Evolutionary conservation across 176 grass and related monocot genomes (phyloP).

Genomic region (Raddia guianensis): DNA sequence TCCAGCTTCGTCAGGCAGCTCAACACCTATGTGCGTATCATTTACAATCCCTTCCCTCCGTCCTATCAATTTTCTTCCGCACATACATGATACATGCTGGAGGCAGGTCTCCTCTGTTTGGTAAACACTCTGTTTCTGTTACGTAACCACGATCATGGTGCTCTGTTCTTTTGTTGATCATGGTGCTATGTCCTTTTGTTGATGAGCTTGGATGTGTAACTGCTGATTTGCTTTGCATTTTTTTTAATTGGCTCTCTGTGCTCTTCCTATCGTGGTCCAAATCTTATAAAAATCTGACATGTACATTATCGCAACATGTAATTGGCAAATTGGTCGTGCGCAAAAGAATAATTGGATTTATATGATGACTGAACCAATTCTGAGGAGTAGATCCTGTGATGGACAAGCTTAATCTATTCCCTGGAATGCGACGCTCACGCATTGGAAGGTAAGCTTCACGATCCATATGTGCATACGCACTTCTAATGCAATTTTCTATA

Average conservation of each 20-base stretch:
- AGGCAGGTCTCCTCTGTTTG: background rate
- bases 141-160: background rate
- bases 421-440: conserved; percentile 34
- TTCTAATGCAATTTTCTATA: conserved; percentile 28
- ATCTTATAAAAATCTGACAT: conserved; percentile 33
- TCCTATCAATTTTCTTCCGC: background rate
- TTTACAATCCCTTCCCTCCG: conserved; percentile 19
- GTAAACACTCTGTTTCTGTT: conserved; percentile 25
- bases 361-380: conserved; percentile 37
- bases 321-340: conserved; percentile 6
- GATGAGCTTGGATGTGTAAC: conserved; percentile 27
- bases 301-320: conserved; percentile 32
- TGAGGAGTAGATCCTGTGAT: conserved; percentile 55
- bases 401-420: conserved; percentile 42
- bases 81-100: background rate
- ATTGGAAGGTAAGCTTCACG: conserved; percentile 59
- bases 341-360: conserved; percentile 30
- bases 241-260: background rate
- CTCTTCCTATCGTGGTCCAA: background rate
- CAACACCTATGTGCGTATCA: conserved; percentile 95
- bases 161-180: conserved; percentile 1
- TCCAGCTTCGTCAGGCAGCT: conserved; percentile 96
- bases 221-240: background rate
- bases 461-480: conserved; percentile 41
- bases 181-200: conserved; percentile 18